Evolutionary conservation across 352 stramenopile species (phyloP), one percentile per base, ranked within the genome.

Genomic region (Pythium chondricola): DNA sequence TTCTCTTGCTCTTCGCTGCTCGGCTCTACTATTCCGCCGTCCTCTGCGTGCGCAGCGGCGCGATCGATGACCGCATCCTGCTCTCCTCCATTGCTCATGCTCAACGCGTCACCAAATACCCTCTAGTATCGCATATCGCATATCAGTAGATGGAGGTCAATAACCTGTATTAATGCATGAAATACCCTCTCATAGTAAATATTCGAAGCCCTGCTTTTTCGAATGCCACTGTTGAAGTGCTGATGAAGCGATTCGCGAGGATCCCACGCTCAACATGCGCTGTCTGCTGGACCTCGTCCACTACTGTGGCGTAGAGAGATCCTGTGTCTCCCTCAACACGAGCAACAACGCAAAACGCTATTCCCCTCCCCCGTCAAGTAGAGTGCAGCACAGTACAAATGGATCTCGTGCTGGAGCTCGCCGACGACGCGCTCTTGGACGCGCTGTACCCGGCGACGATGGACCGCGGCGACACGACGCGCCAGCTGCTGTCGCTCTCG

Each of bases 371-470:
- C 4, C 7, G n/a, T 21, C 36, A 7, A 22, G 6, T 46, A 16
- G 7, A 11, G 10, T 38, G n/a, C n/a, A n/a, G n/a, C n/a, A n/a
- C n/a, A 18, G 6, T 3, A 0, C 32, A 35, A 2, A 89, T 89
- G 78, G 78, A 89, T 45, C 61, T 84, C 45, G 63, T 82, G 31
- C 51, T 89, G 17, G 67, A 79, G 30, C 31, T 71, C 30, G 54
- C 53, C 25, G 78, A 89, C 60, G 41, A 70, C 22, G 68, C 70
- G 41, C 13, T 63, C 22, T 55, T 87, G 31, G 79, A 85, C 56
- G 48, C 43, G 9, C 14, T 89, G 45, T 89, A 87, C 57, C 71
- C 74, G 24, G 22, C 40, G 17, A 41, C 61, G 10, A 48, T 74
- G 54, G 27, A 70, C 16, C 72, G 71, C 10, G 69, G 83, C 50